Evolutionary conservation across 768 basidiomycete species (phyloP), one percentile per base, ranked within the genome.

Genomic region (Naematelia aurantialba): DNA sequence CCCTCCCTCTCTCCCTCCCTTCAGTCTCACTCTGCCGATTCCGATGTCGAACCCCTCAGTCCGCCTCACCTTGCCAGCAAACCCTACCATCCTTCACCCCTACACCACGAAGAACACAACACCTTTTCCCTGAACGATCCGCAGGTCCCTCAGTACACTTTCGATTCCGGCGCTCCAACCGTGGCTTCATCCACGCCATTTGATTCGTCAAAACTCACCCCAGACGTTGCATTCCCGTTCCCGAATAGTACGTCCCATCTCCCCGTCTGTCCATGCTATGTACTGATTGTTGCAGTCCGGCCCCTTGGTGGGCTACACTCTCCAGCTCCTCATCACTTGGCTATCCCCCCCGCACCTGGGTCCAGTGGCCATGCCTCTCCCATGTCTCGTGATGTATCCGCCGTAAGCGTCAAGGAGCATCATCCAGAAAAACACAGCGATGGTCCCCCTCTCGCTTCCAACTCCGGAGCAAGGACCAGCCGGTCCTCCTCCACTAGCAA

Each of bases 191-290:
- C 19, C 27, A 44, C 10, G 10, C 52, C 39, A 13, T 34, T 45
- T n/a, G 34, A 39, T 17, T 8, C 34, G 8, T 39, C 34, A 8
- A 39, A 39, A 17, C 34, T 39, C 34, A 39, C 44, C 13, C 29
- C 49, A 2, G 62, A 67, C 42, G 25, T 48, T n/a, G 63, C 67
- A 10, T 68, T 67, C 64, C 69, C 72, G 3, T 71, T 71, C 57
- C 72, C 72, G 39, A 65, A 63, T 52, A 53, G 63, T 71, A 54
- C 44, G 63, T 34, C 3, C 44, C 4, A 8, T 29, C 19, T 45
- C 29, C 4, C 21, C 5, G 29, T 2, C 42, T 25, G n/a, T 14
- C 21, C 44, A 50, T n/a, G 52, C 8, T 14, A 47, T 30, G 11
- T 8, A 25, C 52, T 62, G 26, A 44, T 25, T 13, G 5, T 26